Evolutionary conservation across 352 stramenopile genomes (phyloP).

Genomic region (Phytophthora quininea): DNA sequence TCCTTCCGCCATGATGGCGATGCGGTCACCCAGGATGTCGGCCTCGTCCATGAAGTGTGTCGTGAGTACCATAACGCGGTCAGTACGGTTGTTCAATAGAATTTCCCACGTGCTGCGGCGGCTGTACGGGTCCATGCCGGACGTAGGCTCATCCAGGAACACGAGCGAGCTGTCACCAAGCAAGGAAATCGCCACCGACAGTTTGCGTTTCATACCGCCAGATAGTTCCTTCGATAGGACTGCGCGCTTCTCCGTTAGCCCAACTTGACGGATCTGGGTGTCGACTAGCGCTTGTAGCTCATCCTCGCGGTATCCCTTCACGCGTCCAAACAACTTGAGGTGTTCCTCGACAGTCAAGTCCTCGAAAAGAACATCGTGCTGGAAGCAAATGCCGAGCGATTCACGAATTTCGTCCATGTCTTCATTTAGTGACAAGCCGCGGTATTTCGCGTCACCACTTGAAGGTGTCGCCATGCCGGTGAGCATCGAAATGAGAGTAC

Average conservation of each 20-base stretch:
- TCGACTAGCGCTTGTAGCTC: slow-evolving; percentile 32
- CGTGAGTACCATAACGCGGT: slow-evolving; percentile 79
- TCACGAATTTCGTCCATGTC: slow-evolving; percentile 72
- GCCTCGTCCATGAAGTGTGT: slow-evolving; percentile 95
- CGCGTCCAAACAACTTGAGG: slow-evolving; percentile 54
- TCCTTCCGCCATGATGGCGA: slow-evolving; percentile 81
- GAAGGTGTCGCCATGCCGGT: slow-evolving; percentile 71
- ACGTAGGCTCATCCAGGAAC: slow-evolving; percentile 91
- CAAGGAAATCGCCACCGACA: slow-evolving; percentile 87
- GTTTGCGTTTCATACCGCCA: slow-evolving; percentile 89
- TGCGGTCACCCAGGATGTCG: slow-evolving; percentile 77
- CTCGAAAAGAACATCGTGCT: slow-evolving; percentile 74
- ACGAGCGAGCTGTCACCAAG: slow-evolving; percentile 81
- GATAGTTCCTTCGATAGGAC: slow-evolving; percentile 55
- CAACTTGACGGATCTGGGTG: slow-evolving; percentile 48
- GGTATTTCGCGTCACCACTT: slow-evolving; percentile 58
- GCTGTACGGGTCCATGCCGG: slow-evolving; percentile 94
- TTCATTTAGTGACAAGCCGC: slow-evolving; percentile 61
- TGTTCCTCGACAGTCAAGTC: slow-evolving; percentile 78
- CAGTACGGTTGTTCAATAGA: slow-evolving; percentile 48
- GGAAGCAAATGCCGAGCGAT: slow-evolving; percentile 72
- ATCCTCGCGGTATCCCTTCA: slow-evolving; percentile 50
- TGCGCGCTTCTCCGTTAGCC: slow-evolving; percentile 52
- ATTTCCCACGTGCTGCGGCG: slow-evolving; percentile 92
- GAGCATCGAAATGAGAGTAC: slow-evolving; percentile 89